Evolutionary conservation across 2,329 filamentous ascomycete genomes (phyloP), one percentile per base, ranked within the genome.

Genomic region (Aspergillus fischeri): DNA sequence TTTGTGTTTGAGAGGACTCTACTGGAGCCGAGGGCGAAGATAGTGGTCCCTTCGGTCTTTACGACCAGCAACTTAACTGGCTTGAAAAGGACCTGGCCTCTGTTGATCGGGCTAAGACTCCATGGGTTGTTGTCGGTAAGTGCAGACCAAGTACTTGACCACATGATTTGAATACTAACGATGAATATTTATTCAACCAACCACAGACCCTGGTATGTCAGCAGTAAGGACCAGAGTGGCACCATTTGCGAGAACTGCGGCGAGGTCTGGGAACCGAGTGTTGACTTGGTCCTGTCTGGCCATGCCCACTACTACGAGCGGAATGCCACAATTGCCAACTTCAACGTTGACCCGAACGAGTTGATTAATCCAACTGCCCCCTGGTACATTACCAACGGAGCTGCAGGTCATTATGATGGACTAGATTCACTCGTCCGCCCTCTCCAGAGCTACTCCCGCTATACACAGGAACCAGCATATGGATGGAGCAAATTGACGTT

Each of bases 401-500:
- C 64, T 47, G 63, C 67, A 8, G 69, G 69, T 9, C 66, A 71
- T 48, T 69, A 68, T 47, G 67, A 70, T 55, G 69, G 67, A 17
- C 62, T 74, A 2, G 69, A 73, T 54, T 59, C 52, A 2, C 52
- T 66, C 3, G 55, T 49, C 32, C 28, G 21, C 1, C 63, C 67
- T 8, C 53, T 65, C 5, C 53, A 60, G 56, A 64, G 58, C 20
- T 75, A 70, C 54, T 62, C 63, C 6, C 64, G 69, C 7, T 67
- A 67, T 53, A 65, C 65, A 11, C 55, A 59, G 45, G 66, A 76
- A 51, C 64, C 63, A 10, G 69, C 64, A 6, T 78, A 75, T 57
- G 71, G 74, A 25, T 77, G 73, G 71, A 70, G 65, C 49, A 67
- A 62, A 45, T 61, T 78, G 48, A 74, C 70, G 1, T 75, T 78